These are phyloP conservation scores for Stylonectria norvegica DNA, from an alignment of 2,329 filamentous ascomycete species.

Conservation along the genomic window DNA sequence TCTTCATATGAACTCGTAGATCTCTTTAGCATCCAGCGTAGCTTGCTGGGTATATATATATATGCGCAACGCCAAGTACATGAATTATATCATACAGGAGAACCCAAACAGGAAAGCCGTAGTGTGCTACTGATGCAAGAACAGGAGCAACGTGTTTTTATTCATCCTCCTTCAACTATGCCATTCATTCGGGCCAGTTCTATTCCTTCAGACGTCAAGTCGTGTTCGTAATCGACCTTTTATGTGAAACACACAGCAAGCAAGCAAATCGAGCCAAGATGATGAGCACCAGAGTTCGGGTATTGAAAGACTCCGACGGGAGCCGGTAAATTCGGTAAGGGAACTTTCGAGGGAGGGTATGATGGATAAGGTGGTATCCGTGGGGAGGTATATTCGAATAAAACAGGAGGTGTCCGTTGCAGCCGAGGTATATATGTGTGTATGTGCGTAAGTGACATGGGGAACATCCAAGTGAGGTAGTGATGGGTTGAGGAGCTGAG, in stretches of 20 bases:
- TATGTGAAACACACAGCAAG: conserved; percentile 1
- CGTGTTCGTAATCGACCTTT: not conserved
- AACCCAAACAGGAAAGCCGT: conserved; percentile 3
- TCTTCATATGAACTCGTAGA: conserved; percentile 21
- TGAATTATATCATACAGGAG: conserved; percentile 18
- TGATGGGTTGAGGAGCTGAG: conserved; percentile 21
- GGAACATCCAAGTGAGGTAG: conserved; percentile 18
- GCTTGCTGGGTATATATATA: conserved; percentile 14
- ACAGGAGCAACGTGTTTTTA: conserved; percentile 1
- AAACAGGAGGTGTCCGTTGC: conserved; percentile 10
- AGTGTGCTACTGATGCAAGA: conserved; percentile 5
- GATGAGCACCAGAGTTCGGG: conserved; percentile 11
- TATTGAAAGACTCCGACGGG: conserved; percentile 19
- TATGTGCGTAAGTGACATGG: conserved; percentile 14
- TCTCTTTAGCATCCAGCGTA: conserved; percentile 12
- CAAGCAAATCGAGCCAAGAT: conserved; percentile 2
- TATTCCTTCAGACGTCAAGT: conserved; percentile 5
- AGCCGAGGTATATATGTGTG: conserved; percentile 14
- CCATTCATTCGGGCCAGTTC: not conserved
- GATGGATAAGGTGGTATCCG: conserved; percentile 18
- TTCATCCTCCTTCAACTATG: conserved; percentile 5
- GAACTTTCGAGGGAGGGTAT: conserved; percentile 6
- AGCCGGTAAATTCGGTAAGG: conserved; percentile 7
- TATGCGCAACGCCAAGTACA: conserved; percentile 10
- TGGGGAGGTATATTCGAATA: conserved; percentile 17